These are phyloP conservation scores for Beverwykella pulmonaria DNA, from an alignment of 495 filamentous ascomycete genomes.

Conservation along the genomic window DNA sequence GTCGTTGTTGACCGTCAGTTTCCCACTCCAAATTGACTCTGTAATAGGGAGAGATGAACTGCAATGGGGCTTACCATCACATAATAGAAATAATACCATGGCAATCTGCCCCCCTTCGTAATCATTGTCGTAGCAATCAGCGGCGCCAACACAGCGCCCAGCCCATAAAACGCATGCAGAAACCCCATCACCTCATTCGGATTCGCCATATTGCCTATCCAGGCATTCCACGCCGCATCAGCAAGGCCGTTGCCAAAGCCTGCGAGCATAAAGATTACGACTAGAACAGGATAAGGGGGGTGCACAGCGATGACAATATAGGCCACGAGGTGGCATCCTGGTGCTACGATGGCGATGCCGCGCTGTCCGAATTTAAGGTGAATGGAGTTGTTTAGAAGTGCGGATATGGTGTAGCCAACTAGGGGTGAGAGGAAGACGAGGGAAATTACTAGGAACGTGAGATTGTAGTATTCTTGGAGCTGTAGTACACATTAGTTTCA, in stretches of 20 bases:
- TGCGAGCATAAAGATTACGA: slow-evolving; percentile 60
- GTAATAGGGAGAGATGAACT: no score
- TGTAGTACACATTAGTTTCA: slow-evolving; percentile 41
- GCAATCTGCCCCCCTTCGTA: slow-evolving; percentile 48
- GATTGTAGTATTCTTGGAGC: slow-evolving; percentile 62
- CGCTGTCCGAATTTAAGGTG: slow-evolving; percentile 68
- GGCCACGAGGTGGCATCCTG: slow-evolving; percentile 65
- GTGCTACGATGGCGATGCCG: slow-evolving; percentile 70
- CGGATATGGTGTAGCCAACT: slow-evolving; percentile 60
- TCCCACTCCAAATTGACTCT: background rate
- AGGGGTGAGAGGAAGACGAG: slow-evolving; percentile 66
- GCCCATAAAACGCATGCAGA: slow-evolving; percentile 61
- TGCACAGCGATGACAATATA: slow-evolving; percentile 62
- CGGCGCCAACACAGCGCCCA: slow-evolving; percentile 60
- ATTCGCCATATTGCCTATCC: slow-evolving; percentile 66
- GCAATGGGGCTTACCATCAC: slow-evolving; percentile 53
- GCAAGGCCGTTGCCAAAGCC: slow-evolving; percentile 66
- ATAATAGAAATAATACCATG: slow-evolving; percentile 66
- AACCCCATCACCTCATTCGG: slow-evolving; percentile 62
- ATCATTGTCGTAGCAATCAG: slow-evolving; percentile 62
- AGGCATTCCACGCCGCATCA: slow-evolving; percentile 68
- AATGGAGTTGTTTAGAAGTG: slow-evolving; percentile 61
- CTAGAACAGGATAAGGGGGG: slow-evolving; percentile 62
- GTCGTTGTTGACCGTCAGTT: background rate
- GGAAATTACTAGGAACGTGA: slow-evolving; percentile 63